Conservation (phyloP, 192 early-diverging fungal species). For the Lunasporangiospora selenospora region DNA sequence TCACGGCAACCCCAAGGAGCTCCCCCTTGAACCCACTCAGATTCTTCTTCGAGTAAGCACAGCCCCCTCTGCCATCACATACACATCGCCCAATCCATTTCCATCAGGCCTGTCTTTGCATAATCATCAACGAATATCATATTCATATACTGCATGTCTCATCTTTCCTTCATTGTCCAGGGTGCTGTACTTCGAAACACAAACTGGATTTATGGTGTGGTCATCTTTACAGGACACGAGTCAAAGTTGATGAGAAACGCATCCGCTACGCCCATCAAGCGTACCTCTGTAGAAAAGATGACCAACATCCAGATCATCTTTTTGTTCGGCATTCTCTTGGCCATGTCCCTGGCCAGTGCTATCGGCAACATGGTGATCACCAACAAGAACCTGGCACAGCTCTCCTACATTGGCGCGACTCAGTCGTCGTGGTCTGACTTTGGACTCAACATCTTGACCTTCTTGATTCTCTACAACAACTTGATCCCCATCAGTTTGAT, state of each 20-base stretch:
- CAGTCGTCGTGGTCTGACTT: constrained; percentile 59
- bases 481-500: constrained; percentile 98
- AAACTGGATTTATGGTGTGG: constrained; percentile 91
- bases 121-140: too few relatives aligned
- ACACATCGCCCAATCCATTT: too few relatives aligned
- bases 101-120: too few relatives aligned
- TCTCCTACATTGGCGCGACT: constrained; percentile 14
- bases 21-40: constrained; percentile 90
- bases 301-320: constrained; percentile 96
- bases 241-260: constrained; percentile 98
- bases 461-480: constrained; percentile 98
- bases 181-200: constrained; percentile 96
- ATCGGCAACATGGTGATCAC: constrained; percentile 77
- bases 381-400: constrained; percentile 36
- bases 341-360: constrained; percentile 87
- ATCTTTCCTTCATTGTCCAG: too few relatives aligned
- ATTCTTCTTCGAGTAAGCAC: constrained; percentile 80
- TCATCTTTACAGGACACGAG: constrained; percentile 97
- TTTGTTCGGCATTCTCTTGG: constrained; percentile 86
- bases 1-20: constrained; percentile 60
- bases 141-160: too few relatives aligned
- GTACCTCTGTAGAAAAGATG: constrained; percentile 86
- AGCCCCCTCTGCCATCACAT: too few relatives aligned
- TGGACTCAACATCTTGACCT: constrained; percentile 93
- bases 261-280: constrained; percentile 90